A percentile compares a stretch with the other conserved stretches of the same genome.
These are phyloP conservation scores for Incumbomyces lentus DNA, from an alignment of 2,329 filamentous ascomycete genomes.

Conservation along the genomic window DNA sequence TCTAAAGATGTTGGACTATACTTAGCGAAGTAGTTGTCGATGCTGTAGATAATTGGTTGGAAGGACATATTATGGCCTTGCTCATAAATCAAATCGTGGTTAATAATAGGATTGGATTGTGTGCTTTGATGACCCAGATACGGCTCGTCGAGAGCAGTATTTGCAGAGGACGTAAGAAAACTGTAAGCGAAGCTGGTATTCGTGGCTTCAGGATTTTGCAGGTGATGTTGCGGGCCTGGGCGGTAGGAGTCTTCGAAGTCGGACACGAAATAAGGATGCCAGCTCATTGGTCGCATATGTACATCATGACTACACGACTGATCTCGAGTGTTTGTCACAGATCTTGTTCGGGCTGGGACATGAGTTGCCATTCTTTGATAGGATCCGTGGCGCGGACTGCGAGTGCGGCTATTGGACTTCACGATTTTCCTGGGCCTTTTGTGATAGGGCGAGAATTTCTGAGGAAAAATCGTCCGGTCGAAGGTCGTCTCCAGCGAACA, in stretches of 20 bases:
- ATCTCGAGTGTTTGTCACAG: slow-evolving; percentile 10
- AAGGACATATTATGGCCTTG: slow-evolving; percentile 5
- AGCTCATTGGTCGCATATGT: slow-evolving; percentile 17
- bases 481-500: background rate
- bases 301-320: background rate
- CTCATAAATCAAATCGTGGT: slow-evolving; percentile 3
- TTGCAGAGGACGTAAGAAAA: slow-evolving; percentile 18
- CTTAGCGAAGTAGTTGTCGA: background rate
- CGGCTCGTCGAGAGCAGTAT: slow-evolving; percentile 16
- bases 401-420: slow-evolving; percentile 19
- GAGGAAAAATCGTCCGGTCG: background rate
- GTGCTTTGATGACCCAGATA: slow-evolving; percentile 17
- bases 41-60: background rate
- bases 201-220: slow-evolving; percentile 4
- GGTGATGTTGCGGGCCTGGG: slow-evolving; percentile 4
- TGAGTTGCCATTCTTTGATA: slow-evolving; percentile 18
- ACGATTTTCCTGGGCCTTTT: slow-evolving; percentile 16
- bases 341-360: slow-evolving; percentile 13
- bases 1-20: background rate
- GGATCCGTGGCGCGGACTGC: slow-evolving; percentile 13
- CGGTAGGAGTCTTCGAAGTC: slow-evolving; percentile 4
- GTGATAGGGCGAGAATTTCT: slow-evolving; percentile 15
- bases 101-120: slow-evolving; percentile 14
- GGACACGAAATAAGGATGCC: slow-evolving; percentile 17
- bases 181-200: slow-evolving; percentile 18